Percentiles rank a stretch among this genome's conserved stretches.
phyloP scores from a whole-genome alignment of 1,139 yeast genomes.

The Kodamaea fungicola region DNA sequence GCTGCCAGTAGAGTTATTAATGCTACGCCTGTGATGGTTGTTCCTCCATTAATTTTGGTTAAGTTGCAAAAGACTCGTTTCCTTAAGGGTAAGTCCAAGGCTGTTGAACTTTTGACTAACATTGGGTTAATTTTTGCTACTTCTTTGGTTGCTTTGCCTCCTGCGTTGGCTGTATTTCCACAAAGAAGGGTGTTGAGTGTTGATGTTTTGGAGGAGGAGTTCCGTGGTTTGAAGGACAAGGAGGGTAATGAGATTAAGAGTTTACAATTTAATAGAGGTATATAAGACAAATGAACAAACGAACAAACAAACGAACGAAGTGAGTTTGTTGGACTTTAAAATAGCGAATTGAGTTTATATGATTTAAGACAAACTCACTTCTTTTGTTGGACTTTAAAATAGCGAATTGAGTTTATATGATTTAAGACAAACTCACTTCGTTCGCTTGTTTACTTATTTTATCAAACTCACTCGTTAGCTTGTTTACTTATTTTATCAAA shows the following conservation, averaged over 20 bases:
- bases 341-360: background rate
- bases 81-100: slow-evolving; percentile 62
- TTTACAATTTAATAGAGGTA: slow-evolving; percentile 91
- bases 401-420: background rate
- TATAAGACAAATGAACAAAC: slow-evolving; percentile 34
- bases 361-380: no score
- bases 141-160: slow-evolving; percentile 83
- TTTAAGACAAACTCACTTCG: no score
- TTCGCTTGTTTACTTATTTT: no score
- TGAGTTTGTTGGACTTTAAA: background rate
- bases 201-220: slow-evolving; percentile 56
- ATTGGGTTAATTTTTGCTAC: slow-evolving; percentile 83
- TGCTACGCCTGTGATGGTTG: slow-evolving; percentile 95
- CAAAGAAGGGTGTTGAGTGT: slow-evolving; percentile 69
- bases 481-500: no score
- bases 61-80: slow-evolving; percentile 63
- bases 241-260: slow-evolving; percentile 56
- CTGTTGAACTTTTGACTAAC: slow-evolving; percentile 66
- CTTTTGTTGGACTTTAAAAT: no score
- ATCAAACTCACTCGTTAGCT: no score
- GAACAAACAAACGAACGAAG: background rate
- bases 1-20: slow-evolving; percentile 92
- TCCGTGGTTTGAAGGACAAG: slow-evolving; percentile 57
- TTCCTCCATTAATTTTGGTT: slow-evolving; percentile 84
- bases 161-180: slow-evolving; percentile 94